phyloP scores from a whole-genome alignment of 306 rosid species.

The Cucumis sativus region DNA sequence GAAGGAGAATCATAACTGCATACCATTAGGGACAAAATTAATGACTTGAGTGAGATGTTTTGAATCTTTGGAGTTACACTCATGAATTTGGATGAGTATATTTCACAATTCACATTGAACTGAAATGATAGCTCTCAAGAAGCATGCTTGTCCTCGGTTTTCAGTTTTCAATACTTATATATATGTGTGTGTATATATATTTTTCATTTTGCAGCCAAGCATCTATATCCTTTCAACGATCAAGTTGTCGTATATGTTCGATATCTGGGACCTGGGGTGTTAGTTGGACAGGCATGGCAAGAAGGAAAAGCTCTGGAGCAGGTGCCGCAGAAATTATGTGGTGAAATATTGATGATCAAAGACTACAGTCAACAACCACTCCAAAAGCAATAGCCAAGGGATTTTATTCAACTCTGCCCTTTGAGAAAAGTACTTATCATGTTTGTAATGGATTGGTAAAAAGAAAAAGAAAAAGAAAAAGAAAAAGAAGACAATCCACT shows the following conservation, averaged over 20 bases:
- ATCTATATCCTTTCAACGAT: slow-evolving; percentile 66
- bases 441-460: not conserved
- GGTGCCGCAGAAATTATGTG: slow-evolving; percentile 60
- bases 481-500: no score
- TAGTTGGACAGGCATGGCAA: slow-evolving; percentile 87
- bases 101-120: not conserved
- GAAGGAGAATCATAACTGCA: not conserved
- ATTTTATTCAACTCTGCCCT: not conserved
- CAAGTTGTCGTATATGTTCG: slow-evolving; percentile 62
- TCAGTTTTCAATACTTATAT: not conserved
- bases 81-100: not conserved
- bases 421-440: not conserved
- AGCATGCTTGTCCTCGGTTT: not conserved
- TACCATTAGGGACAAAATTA: not conserved
- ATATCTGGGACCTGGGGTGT: slow-evolving; percentile 59
- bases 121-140: not conserved
- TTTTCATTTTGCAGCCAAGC: slow-evolving; percentile 41
- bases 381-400: slow-evolving; percentile 9
- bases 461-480: no score
- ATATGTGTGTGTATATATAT: no score
- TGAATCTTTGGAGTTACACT: not conserved
- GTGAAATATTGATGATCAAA: slow-evolving; percentile 70
- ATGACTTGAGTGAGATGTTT: not conserved
- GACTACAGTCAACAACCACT: slow-evolving; percentile 17
- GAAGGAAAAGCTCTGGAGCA: slow-evolving; percentile 69